Conservation (phyloP, 306 rosid genomes). For the Hippophae gyantsensis region DNA sequence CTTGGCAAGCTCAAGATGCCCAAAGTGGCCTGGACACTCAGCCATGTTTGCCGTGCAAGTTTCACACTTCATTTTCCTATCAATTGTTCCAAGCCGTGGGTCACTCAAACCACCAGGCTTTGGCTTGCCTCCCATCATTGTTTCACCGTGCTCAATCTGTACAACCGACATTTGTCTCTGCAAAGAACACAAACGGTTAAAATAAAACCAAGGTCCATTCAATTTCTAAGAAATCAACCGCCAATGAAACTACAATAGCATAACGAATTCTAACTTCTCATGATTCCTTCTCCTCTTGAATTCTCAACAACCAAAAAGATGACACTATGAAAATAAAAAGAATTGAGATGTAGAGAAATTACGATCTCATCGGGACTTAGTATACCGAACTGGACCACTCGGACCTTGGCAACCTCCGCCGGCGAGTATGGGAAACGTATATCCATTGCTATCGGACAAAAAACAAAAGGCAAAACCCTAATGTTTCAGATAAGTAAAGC, state of each 20-base stretch:
- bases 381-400: constrained; percentile 83
- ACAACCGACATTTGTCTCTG: constrained; percentile 99
- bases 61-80: constrained; percentile 85
- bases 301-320: constrained; percentile 4
- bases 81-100: constrained; percentile 87
- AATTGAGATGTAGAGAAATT: constrained; percentile 18
- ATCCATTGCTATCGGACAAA: constrained; percentile 64
- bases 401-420: constrained; percentile 93
- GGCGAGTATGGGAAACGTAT: constrained; percentile 96
- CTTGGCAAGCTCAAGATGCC: constrained; percentile 92
- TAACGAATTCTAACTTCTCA: not conserved
- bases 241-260: not conserved
- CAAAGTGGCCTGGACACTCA: constrained; percentile 96
- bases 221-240: not conserved
- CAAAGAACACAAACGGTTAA: constrained; percentile 12
- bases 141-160: constrained; percentile 87
- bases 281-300: not conserved
- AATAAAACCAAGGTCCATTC: not conserved
- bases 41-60: constrained; percentile 96
- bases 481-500: constrained; percentile 12
- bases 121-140: constrained; percentile 84
- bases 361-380: constrained; percentile 92
- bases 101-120: constrained; percentile 84
- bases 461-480: constrained; percentile 6
- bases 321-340: not conserved